Percentiles rank a stretch among this genome's conserved stretches.
phyloP scores from a whole-genome alignment of 352 stramenopile species.

The Pythium monospermum region DNA sequence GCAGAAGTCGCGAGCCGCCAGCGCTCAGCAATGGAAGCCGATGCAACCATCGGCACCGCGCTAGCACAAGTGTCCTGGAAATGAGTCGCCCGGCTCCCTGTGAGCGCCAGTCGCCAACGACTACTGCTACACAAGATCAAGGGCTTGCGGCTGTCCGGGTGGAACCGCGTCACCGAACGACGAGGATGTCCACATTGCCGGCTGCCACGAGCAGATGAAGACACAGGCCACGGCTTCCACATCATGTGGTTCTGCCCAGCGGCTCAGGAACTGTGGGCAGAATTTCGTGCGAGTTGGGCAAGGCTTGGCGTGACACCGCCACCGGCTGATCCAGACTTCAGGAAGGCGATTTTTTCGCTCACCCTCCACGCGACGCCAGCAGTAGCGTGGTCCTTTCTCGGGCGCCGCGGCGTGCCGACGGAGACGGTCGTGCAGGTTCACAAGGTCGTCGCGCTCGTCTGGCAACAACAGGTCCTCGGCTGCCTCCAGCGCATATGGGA shows the following conservation, averaged over 20 bases:
- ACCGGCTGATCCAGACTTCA: neutral
- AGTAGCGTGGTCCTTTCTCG: neutral
- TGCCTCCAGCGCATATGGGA: neutral
- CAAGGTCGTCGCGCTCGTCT: neutral
- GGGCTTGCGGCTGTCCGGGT: neutral
- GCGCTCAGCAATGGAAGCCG: too few species aligned
- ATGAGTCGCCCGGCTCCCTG: neutral
- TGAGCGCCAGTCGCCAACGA: neutral
- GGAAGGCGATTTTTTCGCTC: neutral
- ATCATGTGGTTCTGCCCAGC: neutral
- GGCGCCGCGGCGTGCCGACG: neutral
- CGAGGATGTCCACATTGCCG: neutral
- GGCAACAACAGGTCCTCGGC: slow-evolving; percentile 1
- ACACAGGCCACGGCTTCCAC: neutral
- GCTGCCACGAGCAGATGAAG: neutral
- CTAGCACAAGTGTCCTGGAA: neutral
- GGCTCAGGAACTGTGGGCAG: neutral
- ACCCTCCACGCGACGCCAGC: neutral
- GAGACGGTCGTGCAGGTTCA: neutral
- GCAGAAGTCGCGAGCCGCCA: too few species aligned
- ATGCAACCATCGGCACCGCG: neutral
- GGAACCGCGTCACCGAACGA: neutral
- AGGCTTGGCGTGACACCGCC: neutral
- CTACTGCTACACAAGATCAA: slow-evolving; percentile 2
- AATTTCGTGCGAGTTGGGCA: too few species aligned